Base-by-base conservation (phyloP, 805 yeast genomes). In the Ogataea wickerhamii region DNA sequence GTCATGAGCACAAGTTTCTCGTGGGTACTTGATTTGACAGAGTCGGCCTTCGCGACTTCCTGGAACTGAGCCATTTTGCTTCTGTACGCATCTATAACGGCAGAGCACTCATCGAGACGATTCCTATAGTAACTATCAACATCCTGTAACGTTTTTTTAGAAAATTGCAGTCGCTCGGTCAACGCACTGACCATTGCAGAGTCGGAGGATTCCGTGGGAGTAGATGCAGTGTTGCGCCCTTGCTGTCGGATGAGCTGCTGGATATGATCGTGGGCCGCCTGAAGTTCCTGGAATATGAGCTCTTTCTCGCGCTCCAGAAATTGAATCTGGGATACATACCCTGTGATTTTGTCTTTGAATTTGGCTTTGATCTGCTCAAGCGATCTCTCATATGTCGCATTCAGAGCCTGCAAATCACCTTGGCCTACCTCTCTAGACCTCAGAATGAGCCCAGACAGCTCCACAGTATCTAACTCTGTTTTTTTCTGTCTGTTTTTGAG, bases 271-370 rank as follows among this genome's bases (percentile, higher is more conserved):
- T 45, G 52, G 13, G 49, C 44, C 11, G 43, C 31, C 25, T 40
- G 40, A 14, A 48, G 37, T 29, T 48, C 52, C 28, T 34, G 38
- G 17, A 43, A 40, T 2, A 48, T 19, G 6, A 48, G 40, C 12
- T n/a, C 25, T 27, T 34, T 37, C 34, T 48, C 52, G 8, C 34
- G 30, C n/a, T 33, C 35, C 27, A 41, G 27, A 24, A 34, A 25
- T 20, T 32, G 18, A 6, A 30, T 43, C 20, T 36, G 38, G 4
- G 23, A 22, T 11, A 28, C 7, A 23, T 34, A 39, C 24, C 14
- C 40, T 10, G 32, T 21, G 11, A 37, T 5, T 20, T 31, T 43
- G 21, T 25, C 18, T 18, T 40, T 17, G 26, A 27, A 38, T 10
- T 31, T 28, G 18, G 30, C 36, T 21, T 30, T 29, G 18, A 42